A percentile compares a stretch with the other conserved stretches of the same genome.
Conservation (phyloP, 441 rosid species). For the Corymbia citriodora region DNA sequence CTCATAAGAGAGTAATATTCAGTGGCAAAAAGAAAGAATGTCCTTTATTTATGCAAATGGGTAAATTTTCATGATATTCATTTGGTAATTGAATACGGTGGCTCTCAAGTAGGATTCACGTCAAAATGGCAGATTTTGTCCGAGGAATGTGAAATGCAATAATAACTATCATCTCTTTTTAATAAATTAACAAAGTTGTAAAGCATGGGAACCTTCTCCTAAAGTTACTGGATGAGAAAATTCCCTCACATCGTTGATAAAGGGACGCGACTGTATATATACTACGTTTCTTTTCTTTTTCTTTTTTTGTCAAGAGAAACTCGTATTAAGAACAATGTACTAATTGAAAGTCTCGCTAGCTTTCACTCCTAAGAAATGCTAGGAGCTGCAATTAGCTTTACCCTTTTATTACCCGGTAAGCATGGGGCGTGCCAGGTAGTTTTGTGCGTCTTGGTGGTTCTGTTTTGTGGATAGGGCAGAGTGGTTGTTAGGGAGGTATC, state of each 20-base stretch:
- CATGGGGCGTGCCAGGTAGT: neutral
- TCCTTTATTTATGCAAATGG: neutral
- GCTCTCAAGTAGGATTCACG: neutral
- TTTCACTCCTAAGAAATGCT: neutral
- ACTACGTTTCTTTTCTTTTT: neutral
- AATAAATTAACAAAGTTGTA: rapidly evolving
- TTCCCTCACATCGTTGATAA: neutral
- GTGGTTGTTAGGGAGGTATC: neutral
- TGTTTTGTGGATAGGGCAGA: neutral
- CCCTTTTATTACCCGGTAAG: rapidly evolving
- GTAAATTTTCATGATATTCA: neutral
- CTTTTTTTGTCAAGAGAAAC: neutral
- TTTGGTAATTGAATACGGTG: too few relatives aligned
- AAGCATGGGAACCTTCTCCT: neutral
- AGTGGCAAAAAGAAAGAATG: neutral
- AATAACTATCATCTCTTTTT: rapidly evolving
- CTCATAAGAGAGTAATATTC: rapidly evolving
- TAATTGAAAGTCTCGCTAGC: neutral
- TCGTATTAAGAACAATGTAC: rapidly evolving
- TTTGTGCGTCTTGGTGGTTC: neutral
- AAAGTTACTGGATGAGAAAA: rapidly evolving
- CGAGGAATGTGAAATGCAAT: too few relatives aligned
- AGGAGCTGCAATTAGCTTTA: neutral
- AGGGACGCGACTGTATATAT: too few relatives aligned
- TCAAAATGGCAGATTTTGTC: neutral